Evolutionary conservation across 441 rosid genomes (phyloP).

Genomic region (Viola pubescens): DNA sequence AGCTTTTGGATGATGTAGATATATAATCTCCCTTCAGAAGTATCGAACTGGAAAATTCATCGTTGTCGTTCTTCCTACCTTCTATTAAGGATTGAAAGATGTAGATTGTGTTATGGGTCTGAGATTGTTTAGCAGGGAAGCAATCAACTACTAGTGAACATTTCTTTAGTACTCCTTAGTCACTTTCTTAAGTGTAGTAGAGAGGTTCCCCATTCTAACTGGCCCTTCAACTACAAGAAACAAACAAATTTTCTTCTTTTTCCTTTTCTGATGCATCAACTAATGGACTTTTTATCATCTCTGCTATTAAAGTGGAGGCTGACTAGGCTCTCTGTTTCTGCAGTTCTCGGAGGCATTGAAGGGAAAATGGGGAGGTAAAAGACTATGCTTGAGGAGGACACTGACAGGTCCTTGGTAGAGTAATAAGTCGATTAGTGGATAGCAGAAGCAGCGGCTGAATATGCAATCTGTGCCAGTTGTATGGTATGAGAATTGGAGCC

Average conservation of each 20-base stretch:
- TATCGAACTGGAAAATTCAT: not conserved
- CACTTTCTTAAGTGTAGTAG: no score
- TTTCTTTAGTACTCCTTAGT: no score
- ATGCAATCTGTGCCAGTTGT: slow-evolving; percentile 9
- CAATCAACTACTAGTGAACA: not conserved
- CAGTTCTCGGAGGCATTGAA: slow-evolving; percentile 63
- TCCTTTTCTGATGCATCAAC: not conserved
- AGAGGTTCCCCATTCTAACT: not conserved
- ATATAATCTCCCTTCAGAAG: not conserved
- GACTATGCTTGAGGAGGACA: slow-evolving; percentile 65
- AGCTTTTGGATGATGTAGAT: not conserved
- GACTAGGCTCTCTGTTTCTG: slow-evolving; percentile 4
- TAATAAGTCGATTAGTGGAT: not conserved
- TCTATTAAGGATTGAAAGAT: not conserved
- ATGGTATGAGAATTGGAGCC: slow-evolving; percentile 5
- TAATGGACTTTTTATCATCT: not conserved
- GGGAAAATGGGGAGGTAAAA: slow-evolving; percentile 44
- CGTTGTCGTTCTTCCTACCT: not conserved
- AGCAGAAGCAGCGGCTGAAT: not conserved
- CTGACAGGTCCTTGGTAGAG: slow-evolving; percentile 87
- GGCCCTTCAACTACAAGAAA: not conserved
- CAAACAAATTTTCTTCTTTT: not conserved
- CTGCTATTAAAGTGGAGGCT: not conserved
- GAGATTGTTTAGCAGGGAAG: not conserved
- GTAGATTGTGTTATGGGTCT: not conserved